phyloP scores from a whole-genome alignment of 352 stramenopile genomes.

The Phytophthora pseudosyringae region DNA sequence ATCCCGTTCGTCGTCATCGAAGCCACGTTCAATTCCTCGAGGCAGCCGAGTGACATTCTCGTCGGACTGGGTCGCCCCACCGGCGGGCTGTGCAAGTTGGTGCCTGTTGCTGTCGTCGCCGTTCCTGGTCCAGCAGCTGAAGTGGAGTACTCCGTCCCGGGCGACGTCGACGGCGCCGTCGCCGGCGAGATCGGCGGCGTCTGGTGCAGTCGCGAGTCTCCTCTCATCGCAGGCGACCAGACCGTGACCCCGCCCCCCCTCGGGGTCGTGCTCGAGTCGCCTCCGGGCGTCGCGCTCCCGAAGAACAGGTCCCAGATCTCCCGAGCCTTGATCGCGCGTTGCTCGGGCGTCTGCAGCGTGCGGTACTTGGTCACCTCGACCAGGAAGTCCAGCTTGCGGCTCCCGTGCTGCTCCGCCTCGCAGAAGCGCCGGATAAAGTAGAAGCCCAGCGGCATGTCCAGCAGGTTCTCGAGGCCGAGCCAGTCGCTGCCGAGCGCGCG shows the following conservation, averaged over 20 bases:
- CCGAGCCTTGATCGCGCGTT: conserved; percentile 52
- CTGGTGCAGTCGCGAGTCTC: conserved; percentile 20
- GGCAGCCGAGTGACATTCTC: conserved; percentile 51
- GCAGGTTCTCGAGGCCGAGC: conserved; percentile 71
- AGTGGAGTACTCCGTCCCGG: conserved; percentile 29
- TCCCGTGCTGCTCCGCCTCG: conserved; percentile 68
- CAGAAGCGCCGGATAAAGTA: conserved; percentile 86
- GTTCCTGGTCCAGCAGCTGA: conserved; percentile 1
- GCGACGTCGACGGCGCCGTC: conserved; percentile 31
- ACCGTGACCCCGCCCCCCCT: conserved; percentile 23
- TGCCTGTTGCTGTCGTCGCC: conserved; percentile 1
- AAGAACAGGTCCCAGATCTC: conserved; percentile 74
- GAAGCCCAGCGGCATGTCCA: conserved; percentile 81
- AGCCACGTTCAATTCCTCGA: conserved; percentile 67
- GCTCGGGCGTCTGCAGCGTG: conserved; percentile 49
- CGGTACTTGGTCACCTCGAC: conserved; percentile 81
- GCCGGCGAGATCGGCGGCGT: conserved; percentile 30
- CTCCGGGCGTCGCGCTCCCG: conserved; percentile 10
- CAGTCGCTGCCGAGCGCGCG: conserved; percentile 56
- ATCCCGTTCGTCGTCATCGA: conserved; percentile 68
- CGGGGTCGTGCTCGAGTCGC: neutral
- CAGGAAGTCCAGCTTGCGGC: conserved; percentile 70
- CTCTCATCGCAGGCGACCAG: conserved; percentile 23
- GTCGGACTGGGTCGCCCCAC: conserved; percentile 24
- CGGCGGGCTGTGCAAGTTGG: conserved; percentile 14